Conservation (phyloP, 768 basidiomycete genomes). For the Boletus patriciae region DNA sequence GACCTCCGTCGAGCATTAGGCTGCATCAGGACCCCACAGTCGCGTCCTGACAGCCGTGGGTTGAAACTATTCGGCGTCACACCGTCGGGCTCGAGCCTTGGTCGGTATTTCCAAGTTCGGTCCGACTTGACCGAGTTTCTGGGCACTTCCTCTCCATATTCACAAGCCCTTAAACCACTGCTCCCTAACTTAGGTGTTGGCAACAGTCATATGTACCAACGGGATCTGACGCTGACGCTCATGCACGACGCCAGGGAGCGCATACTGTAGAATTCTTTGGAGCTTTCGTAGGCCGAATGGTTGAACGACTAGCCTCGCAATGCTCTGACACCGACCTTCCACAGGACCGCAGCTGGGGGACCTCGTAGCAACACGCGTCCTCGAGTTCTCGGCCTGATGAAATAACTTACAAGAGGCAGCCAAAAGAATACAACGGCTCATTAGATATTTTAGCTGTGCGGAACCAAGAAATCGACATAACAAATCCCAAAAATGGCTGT, state of each 20-base stretch:
- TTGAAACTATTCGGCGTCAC: not conserved
- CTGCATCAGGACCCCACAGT: constrained; percentile 27
- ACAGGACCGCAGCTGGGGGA: constrained; percentile 27
- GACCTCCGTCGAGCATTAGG: constrained; percentile 32
- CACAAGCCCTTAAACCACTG: constrained; percentile 35
- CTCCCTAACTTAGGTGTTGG: constrained; percentile 35
- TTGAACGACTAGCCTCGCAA: not conserved
- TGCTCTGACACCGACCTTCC: constrained; percentile 1
- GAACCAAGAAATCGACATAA: not conserved
- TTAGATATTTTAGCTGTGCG: constrained; percentile 1
- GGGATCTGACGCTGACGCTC: constrained; percentile 33
- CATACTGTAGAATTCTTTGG: constrained; percentile 27
- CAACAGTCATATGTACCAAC: constrained; percentile 29
- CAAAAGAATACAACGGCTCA: not conserved
- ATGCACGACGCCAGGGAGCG: constrained; percentile 35
- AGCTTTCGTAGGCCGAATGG: constrained; percentile 26
- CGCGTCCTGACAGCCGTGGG: constrained; percentile 35
- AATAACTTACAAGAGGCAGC: not conserved
- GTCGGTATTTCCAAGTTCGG: constrained; percentile 10
- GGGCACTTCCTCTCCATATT: not conserved
- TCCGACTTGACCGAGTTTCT: not conserved
- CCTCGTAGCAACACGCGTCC: constrained; percentile 22
- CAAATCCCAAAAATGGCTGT: not conserved
- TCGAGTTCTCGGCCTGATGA: constrained; percentile 23
- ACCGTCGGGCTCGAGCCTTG: not conserved